These are phyloP conservation scores for Xylariales sp. DNA, from an alignment of 2,329 filamentous ascomycete species.

Conservation along the genomic window DNA sequence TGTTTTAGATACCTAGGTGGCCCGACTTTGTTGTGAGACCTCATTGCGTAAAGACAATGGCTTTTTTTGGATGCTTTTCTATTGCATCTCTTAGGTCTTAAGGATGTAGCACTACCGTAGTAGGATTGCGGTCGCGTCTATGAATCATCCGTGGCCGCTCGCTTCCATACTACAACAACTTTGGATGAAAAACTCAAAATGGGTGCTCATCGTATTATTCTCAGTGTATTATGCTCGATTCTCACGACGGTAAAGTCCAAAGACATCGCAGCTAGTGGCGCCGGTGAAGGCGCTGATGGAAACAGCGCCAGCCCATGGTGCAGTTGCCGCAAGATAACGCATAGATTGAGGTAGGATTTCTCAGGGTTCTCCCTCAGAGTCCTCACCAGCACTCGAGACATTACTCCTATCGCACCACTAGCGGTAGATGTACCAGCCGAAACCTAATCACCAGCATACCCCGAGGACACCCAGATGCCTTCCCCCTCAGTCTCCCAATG, in stretches of 20 bases:
- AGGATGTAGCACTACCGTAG: too few species aligned
- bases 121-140: background rate
- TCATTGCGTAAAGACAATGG: background rate
- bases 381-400: constrained; percentile 54
- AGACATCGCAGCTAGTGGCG: constrained; percentile 26
- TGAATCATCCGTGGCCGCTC: background rate
- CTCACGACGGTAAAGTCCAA: constrained; percentile 39
- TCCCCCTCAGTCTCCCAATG: constrained; percentile 54
- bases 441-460: constrained; percentile 55
- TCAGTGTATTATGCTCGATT: constrained; percentile 16
- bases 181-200: background rate
- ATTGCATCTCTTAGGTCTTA: too few species aligned
- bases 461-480: constrained; percentile 57
- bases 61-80: background rate
- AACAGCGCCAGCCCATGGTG: constrained; percentile 33
- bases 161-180: background rate
- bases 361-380: constrained; percentile 49
- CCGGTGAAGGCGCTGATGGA: constrained; percentile 28
- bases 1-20: too few species aligned
- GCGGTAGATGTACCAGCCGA: constrained; percentile 54
- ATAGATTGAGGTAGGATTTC: constrained; percentile 50
- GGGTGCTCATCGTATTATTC: too few species aligned
- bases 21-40: background rate
- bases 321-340: constrained; percentile 10
- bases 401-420: constrained; percentile 52